A percentile compares a stretch with the other conserved stretches of the same genome.
phyloP scores from a whole-genome alignment of 176 grass and related monocot species.

The Oryza brachyantha region DNA sequence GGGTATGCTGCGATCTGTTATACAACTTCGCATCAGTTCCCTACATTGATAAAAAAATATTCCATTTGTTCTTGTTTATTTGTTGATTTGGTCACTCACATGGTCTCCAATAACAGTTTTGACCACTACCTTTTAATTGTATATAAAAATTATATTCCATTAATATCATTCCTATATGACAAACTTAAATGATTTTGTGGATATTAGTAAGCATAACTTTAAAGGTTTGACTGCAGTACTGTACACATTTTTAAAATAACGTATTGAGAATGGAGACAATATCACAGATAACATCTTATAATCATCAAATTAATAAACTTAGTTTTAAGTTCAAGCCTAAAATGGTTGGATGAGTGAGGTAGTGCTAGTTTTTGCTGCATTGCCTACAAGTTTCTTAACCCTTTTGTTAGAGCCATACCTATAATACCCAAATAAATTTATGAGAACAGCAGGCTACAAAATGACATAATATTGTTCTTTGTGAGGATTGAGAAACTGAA shows the following conservation, averaged over 20 bases:
- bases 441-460: slow-evolving; percentile 9
- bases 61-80: neutral
- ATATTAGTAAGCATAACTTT: neutral
- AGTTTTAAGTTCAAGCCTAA: slow-evolving; percentile 9
- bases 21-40: slow-evolving; percentile 3
- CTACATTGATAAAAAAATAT: too few relatives aligned
- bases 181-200: neutral
- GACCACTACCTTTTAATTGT: neutral
- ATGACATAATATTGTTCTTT: slow-evolving; percentile 4
- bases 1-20: slow-evolving; percentile 88
- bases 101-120: neutral
- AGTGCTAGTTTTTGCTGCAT: neutral
- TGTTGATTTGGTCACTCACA: neutral
- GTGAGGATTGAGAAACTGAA: slow-evolving; percentile 20
- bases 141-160: neutral
- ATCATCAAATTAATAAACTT: neutral
- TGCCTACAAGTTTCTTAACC: neutral
- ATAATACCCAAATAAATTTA: neutral
- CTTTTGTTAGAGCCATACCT: neutral
- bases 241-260: neutral
- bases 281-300: neutral
- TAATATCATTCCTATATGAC: neutral
- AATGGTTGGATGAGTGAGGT: neutral
- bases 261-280: neutral
- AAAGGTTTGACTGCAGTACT: neutral